phyloP scores from a whole-genome alignment of 345 rosid genomes.

The Gossypium ekmanianum region DNA sequence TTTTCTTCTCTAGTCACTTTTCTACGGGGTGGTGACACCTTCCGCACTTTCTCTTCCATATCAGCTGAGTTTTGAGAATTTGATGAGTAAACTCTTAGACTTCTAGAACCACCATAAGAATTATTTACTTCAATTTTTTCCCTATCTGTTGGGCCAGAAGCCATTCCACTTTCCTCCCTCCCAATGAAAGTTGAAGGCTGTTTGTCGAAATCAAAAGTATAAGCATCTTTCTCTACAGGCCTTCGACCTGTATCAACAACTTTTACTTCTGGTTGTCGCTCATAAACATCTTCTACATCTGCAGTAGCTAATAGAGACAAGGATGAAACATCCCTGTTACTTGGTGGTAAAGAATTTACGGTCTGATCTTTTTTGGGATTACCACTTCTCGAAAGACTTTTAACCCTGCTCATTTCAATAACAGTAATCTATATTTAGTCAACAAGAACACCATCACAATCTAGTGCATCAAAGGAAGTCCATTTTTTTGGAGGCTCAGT shows the following conservation, averaged over 20 bases:
- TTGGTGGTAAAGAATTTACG: slow-evolving; percentile 39
- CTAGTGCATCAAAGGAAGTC: not conserved
- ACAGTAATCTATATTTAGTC: slow-evolving; percentile 11
- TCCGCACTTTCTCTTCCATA: slow-evolving; percentile 70
- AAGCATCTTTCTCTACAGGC: slow-evolving; percentile 58
- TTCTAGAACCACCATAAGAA: slow-evolving; percentile 45
- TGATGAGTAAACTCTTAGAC: slow-evolving; percentile 35
- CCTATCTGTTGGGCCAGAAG: slow-evolving; percentile 43
- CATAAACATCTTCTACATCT: slow-evolving; percentile 51
- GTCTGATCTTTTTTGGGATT: slow-evolving; percentile 72
- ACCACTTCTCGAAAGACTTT: slow-evolving; percentile 91
- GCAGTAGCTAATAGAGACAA: slow-evolving; percentile 32
- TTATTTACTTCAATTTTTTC: slow-evolving; percentile 35
- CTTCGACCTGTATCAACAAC: slow-evolving; percentile 52
- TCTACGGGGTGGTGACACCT: slow-evolving; percentile 79
- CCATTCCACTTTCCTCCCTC: slow-evolving; percentile 52
- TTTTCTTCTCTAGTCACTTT: slow-evolving; percentile 77
- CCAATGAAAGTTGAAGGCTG: slow-evolving; percentile 42
- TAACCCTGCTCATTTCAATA: slow-evolving; percentile 59
- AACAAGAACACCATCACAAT: not conserved
- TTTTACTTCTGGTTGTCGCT: slow-evolving; percentile 50
- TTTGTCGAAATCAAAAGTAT: slow-evolving; percentile 42
- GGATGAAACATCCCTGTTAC: slow-evolving; percentile 58
- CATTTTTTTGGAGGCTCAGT: slow-evolving; percentile 11
- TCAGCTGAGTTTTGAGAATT: slow-evolving; percentile 51